These are phyloP conservation scores for Aspergillus sclerotiicarbonarius DNA, from an alignment of 495 filamentous ascomycete species.

Conservation along the genomic window DNA sequence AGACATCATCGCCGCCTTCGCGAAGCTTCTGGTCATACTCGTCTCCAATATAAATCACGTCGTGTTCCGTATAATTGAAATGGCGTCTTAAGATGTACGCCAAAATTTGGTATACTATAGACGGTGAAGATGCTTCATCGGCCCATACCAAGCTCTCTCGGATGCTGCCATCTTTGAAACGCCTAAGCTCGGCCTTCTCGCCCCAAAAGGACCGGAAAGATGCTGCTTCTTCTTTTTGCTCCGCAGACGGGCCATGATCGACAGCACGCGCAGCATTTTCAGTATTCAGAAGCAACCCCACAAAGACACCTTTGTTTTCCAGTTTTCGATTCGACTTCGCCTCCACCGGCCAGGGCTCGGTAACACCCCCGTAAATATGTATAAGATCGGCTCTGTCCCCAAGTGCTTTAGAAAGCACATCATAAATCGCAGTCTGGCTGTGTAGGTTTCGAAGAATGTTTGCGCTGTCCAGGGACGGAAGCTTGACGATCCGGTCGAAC, in stretches of 20 bases:
- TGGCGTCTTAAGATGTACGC: slow-evolving; percentile 68
- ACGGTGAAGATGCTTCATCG: slow-evolving; percentile 51
- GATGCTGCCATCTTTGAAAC: slow-evolving; percentile 56
- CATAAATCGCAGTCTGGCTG: slow-evolving; percentile 48
- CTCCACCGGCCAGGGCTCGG: slow-evolving; percentile 36
- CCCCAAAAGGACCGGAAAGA: slow-evolving; percentile 53
- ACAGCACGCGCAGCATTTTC: slow-evolving; percentile 67
- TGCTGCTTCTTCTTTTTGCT: slow-evolving; percentile 58
- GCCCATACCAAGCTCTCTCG: slow-evolving; percentile 77
- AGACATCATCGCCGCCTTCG: slow-evolving; percentile 32
- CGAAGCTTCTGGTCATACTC: slow-evolving; percentile 57
- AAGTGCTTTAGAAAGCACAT: slow-evolving; percentile 63
- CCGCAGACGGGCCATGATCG: slow-evolving; percentile 82
- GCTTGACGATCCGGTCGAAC: slow-evolving; percentile 62
- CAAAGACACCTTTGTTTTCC: slow-evolving; percentile 37
- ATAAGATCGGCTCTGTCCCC: slow-evolving; percentile 71
- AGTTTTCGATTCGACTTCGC: slow-evolving; percentile 25
- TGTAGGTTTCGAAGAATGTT: slow-evolving; percentile 31
- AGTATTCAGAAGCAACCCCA: slow-evolving; percentile 71
- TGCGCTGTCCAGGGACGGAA: slow-evolving; percentile 29
- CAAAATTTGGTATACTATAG: slow-evolving; percentile 77
- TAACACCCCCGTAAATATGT: slow-evolving; percentile 46
- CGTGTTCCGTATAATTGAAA: slow-evolving; percentile 50
- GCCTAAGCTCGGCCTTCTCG: slow-evolving; percentile 52
- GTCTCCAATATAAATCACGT: slow-evolving; percentile 60